phyloP scores from a whole-genome alignment of 1,284 basidiomycete species.

The Marasmius sp. region DNA sequence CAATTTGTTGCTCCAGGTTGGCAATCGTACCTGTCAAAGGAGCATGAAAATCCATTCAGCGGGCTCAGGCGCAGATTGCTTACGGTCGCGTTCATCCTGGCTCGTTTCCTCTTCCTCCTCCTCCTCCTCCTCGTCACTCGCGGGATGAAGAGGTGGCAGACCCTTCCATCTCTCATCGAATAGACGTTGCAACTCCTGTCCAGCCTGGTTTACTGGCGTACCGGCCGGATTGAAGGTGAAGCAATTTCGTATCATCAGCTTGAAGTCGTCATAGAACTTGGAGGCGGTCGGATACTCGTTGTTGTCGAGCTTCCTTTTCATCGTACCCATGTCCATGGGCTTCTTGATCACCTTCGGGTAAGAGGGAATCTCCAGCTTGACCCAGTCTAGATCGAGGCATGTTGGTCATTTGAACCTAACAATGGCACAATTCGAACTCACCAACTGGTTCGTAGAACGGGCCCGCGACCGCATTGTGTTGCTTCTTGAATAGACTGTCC shows the following conservation, averaged over 20 bases:
- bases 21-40: slow-evolving; percentile 58
- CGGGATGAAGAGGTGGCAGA: slow-evolving; percentile 66
- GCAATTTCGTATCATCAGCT: slow-evolving; percentile 93
- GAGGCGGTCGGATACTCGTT: slow-evolving; percentile 74
- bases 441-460: slow-evolving; percentile 95
- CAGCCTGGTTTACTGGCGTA: slow-evolving; percentile 84
- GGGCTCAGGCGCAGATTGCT: slow-evolving; percentile 22
- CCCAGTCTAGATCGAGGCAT: slow-evolving; percentile 51
- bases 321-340: slow-evolving; percentile 93
- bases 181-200: slow-evolving; percentile 75
- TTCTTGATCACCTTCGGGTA: slow-evolving; percentile 90
- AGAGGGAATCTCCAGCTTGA: slow-evolving; percentile 79
- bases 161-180: slow-evolving; percentile 92
- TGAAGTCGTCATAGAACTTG: slow-evolving; percentile 89
- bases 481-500: slow-evolving; percentile 78
- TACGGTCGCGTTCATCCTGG: slow-evolving; percentile 60
- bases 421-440: slow-evolving; percentile 37
- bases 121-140: slow-evolving; percentile 43
- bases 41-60: slow-evolving; percentile 18
- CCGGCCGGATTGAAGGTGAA: slow-evolving; percentile 89
- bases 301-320: slow-evolving; percentile 80
- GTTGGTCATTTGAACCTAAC: slow-evolving; percentile 10
- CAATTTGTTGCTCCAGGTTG: slow-evolving; percentile 72
- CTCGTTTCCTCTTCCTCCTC: slow-evolving; percentile 45
- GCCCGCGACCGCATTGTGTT: slow-evolving; percentile 70